These are phyloP conservation scores for Waltergamsia citrina DNA, from an alignment of 2,329 filamentous ascomycete species.

Conservation along the genomic window DNA sequence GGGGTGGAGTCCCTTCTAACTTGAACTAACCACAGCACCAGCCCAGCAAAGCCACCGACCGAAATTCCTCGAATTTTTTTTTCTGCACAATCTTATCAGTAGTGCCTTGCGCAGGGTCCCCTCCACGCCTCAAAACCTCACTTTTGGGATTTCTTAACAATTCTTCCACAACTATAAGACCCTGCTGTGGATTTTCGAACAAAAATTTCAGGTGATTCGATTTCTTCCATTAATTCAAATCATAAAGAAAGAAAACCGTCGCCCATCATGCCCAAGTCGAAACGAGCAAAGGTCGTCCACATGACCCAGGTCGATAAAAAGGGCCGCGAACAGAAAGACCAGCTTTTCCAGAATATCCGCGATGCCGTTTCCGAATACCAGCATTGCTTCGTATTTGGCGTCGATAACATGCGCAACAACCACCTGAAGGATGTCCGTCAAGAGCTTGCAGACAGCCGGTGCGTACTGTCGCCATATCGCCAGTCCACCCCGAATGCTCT, in stretches of 20 bases:
- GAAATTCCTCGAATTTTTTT: no score
- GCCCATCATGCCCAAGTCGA: constrained; percentile 83
- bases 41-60: no score
- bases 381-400: constrained; percentile 85
- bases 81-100: constrained; percentile 8
- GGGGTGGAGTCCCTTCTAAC: no score
- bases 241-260: constrained; percentile 3
- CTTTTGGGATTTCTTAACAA: constrained; percentile 1
- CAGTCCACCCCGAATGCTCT: no score
- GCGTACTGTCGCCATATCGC: no score
- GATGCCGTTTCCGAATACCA: constrained; percentile 77
- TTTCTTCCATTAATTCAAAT: background rate
- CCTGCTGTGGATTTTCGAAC: background rate
- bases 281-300: constrained; percentile 81
- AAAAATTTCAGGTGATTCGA: background rate
- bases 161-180: background rate
- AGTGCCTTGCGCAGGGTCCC: background rate
- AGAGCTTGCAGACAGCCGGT: constrained; percentile 80
- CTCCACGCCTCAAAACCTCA: constrained; percentile 2
- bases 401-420: constrained; percentile 97
- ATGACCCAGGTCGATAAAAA: constrained; percentile 90
- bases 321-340: constrained; percentile 81
- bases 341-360: constrained; percentile 81
- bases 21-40: no score
- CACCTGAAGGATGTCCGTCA: constrained; percentile 85